These are phyloP conservation scores for Prunus yedoensis DNA, from an alignment of 331 rosid genomes.

Conservation along the genomic window DNA sequence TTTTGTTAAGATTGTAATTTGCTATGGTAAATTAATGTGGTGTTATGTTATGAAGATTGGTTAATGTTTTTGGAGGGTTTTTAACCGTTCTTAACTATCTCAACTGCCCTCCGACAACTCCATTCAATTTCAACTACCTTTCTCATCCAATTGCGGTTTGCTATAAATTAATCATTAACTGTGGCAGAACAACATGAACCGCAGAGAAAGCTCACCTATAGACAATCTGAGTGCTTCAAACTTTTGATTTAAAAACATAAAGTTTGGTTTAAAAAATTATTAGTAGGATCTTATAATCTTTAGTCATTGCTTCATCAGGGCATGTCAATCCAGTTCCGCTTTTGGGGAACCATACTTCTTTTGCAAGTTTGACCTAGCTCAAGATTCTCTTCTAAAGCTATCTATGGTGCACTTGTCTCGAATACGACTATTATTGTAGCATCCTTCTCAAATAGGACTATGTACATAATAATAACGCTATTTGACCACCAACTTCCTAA, in stretches of 20 bases:
- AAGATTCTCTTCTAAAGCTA: neutral
- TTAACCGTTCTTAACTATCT: neutral
- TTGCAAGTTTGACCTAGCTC: neutral
- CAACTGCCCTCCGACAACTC: constrained; percentile 7
- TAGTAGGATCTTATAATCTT: neutral
- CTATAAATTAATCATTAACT: neutral
- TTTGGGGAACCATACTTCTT: neutral
- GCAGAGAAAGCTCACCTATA: no score
- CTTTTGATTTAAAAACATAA: neutral
- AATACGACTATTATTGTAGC: no score
- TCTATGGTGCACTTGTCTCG: no score
- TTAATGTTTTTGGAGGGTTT: no score
- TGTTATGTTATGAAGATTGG: no score
- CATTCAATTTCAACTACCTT: neutral
- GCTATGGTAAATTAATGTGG: neutral
- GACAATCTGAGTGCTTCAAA: no score
- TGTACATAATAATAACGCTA: no score
- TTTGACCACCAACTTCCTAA: no score
- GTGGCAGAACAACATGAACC: neutral
- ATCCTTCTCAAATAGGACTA: no score
- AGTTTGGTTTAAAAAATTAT: neutral
- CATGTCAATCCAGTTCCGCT: neutral
- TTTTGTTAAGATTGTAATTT: neutral
- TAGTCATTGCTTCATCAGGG: neutral
- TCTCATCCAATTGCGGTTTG: neutral